These are phyloP conservation scores for Exobasidium rhododendri DNA, from an alignment of 1,284 basidiomycete species.

Conservation along the genomic window DNA sequence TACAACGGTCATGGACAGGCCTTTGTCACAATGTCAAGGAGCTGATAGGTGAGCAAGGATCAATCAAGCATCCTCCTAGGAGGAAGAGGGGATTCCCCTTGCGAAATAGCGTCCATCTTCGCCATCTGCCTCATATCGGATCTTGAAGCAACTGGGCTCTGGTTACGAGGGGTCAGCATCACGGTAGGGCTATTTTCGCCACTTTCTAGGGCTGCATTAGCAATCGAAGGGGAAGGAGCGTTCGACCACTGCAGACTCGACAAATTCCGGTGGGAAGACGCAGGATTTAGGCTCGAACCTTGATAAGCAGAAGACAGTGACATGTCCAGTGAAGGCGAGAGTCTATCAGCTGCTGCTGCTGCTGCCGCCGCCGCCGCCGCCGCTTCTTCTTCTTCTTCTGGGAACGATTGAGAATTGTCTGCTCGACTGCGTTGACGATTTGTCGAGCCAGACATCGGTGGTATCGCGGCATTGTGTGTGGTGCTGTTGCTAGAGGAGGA, in stretches of 20 bases:
- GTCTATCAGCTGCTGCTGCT: no score
- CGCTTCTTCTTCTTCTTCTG: neutral
- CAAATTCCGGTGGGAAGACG: neutral
- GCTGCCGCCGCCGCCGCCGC: no score
- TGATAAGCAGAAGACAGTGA: neutral
- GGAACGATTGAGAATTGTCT: neutral
- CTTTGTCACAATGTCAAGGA: no score
- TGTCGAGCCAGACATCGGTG: neutral
- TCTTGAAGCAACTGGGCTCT: neutral
- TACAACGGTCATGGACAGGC: no score
- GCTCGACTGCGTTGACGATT: neutral
- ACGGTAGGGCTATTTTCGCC: neutral
- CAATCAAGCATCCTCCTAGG: no score
- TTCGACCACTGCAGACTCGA: neutral
- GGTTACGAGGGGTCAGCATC: neutral
- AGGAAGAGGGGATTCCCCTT: no score
- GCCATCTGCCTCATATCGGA: neutral
- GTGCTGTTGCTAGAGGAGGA: neutral
- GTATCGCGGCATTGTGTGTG: neutral
- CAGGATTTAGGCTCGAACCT: neutral
- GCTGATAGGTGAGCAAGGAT: no score
- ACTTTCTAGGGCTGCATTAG: neutral
- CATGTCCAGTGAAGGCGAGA: neutral
- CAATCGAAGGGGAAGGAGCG: neutral
- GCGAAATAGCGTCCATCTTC: no score